These are phyloP conservation scores for Austroboletus festivus DNA, from an alignment of 768 basidiomycete species.

Conservation along the genomic window DNA sequence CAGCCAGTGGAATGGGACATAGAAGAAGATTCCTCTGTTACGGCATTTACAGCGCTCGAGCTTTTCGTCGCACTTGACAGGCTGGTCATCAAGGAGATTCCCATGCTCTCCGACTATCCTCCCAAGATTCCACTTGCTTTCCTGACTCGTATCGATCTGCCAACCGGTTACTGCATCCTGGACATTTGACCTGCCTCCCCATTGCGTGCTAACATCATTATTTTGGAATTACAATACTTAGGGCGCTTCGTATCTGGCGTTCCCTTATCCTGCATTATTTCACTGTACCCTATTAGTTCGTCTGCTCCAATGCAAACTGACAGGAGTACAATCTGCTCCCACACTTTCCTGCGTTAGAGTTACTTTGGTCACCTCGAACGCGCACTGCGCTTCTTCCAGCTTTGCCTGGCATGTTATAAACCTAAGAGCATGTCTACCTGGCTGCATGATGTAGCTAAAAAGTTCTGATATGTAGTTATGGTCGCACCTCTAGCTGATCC, in stretches of 20 bases:
- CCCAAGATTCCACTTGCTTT: conserved; percentile 25
- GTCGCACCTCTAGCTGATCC: no score
- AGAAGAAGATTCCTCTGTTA: conserved; percentile 36
- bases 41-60: conserved; percentile 37
- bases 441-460: no score
- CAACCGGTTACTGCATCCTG: conserved; percentile 6
- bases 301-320: no score
- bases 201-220: conserved; percentile 19
- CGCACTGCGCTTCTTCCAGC: neutral
- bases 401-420: neutral
- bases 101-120: conserved; percentile 30
- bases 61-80: conserved; percentile 35
- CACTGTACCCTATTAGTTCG: no score
- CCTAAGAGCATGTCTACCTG: no score
- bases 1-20: conserved; percentile 25
- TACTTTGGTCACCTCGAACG: neutral
- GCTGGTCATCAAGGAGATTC: conserved; percentile 15
- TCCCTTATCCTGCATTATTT: conserved; percentile 31
- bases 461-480: no score
- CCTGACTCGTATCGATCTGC: no score
- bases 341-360: conserved; percentile 26
- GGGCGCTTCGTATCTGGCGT: conserved; percentile 37
- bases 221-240: conserved; percentile 42
- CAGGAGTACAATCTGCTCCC: neutral
- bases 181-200: conserved; percentile 36